These are phyloP conservation scores for Chaetothyriales sp. DNA, from an alignment of 2,329 filamentous ascomycete species.

Conservation along the genomic window DNA sequence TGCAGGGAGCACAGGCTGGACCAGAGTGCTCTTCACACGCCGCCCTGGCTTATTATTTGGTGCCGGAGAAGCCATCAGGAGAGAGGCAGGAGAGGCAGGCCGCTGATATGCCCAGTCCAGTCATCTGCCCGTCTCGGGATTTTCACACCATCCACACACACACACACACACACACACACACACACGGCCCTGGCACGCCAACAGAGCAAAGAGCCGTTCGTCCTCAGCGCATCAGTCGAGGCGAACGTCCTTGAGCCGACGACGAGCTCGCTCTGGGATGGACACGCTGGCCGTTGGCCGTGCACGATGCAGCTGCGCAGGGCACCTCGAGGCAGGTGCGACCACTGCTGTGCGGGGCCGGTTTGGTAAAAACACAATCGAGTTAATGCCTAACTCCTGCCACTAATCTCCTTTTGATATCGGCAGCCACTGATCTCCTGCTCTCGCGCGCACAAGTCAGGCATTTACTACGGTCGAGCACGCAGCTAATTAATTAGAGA, in stretches of 20 bases:
- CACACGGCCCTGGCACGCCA: not conserved
- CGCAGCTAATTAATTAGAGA: too few relatives aligned
- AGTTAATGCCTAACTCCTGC: not conserved
- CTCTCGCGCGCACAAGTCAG: too few relatives aligned
- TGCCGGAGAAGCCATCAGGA: not conserved
- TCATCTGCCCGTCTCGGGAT: not conserved
- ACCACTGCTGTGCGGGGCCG: not conserved
- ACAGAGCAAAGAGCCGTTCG: not conserved
- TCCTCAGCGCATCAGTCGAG: not conserved
- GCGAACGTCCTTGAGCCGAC: not conserved
- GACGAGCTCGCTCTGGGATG: not conserved
- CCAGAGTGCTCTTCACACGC: not conserved
- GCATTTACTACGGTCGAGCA: not conserved
- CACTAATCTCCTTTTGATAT: not conserved
- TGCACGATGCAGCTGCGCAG: not conserved
- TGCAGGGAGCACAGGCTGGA: slow-evolving; percentile 1
- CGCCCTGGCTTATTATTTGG: not conserved
- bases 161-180: not conserved
- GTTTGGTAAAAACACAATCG: not conserved
- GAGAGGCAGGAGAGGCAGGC: not conserved
- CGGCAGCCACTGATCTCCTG: too few relatives aligned
- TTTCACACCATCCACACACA: not conserved
- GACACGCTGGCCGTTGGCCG: not conserved
- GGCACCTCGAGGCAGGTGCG: not conserved
- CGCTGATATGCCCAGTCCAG: not conserved